Evolutionary conservation across 345 rosid species (phyloP).

Genomic region (Bruguiera gymnorhiza): DNA sequence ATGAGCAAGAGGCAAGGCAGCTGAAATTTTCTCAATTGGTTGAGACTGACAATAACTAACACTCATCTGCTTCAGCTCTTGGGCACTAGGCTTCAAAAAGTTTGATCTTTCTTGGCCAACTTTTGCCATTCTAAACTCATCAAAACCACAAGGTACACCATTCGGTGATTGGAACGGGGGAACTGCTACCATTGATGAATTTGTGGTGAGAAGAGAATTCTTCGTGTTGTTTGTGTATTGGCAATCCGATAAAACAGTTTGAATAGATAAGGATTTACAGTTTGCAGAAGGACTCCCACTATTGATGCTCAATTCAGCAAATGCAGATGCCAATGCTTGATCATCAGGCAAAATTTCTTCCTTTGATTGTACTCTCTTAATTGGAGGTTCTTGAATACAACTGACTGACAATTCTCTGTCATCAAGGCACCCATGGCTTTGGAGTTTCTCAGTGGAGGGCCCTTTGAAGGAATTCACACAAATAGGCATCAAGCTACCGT

Average conservation of each 20-base stretch:
- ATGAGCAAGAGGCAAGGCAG: slow-evolving; percentile 41
- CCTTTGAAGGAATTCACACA: slow-evolving; percentile 40
- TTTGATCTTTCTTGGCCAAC: slow-evolving; percentile 29
- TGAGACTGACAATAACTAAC: slow-evolving; percentile 39
- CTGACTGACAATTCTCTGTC: slow-evolving; percentile 22
- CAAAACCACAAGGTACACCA: slow-evolving; percentile 32
- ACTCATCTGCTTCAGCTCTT: slow-evolving; percentile 42
- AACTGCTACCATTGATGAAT: slow-evolving; percentile 30
- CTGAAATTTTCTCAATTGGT: slow-evolving; percentile 29
- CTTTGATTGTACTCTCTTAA: slow-evolving; percentile 27
- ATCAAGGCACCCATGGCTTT: slow-evolving; percentile 27
- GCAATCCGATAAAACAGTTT: slow-evolving; percentile 28
- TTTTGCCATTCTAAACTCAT: slow-evolving; percentile 35
- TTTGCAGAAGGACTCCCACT: slow-evolving; percentile 26
- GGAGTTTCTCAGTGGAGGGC: slow-evolving; percentile 27
- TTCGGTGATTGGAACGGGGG: slow-evolving; percentile 35
- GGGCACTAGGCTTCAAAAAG: slow-evolving; percentile 29
- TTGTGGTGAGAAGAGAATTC: slow-evolving; percentile 20
- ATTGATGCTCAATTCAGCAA: slow-evolving; percentile 42
- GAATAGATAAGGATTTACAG: slow-evolving; percentile 23
- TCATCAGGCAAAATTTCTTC: slow-evolving; percentile 55
- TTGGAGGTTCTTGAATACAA: slow-evolving; percentile 26
- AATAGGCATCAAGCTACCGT: slow-evolving; percentile 28
- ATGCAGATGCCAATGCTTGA: slow-evolving; percentile 49
- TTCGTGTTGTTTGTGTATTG: slow-evolving; percentile 27